Percentiles rank a stretch among this genome's conserved stretches.
Evolutionary conservation across 2,329 filamentous ascomycete species (phyloP).

Genomic region (Claviceps monticola): DNA sequence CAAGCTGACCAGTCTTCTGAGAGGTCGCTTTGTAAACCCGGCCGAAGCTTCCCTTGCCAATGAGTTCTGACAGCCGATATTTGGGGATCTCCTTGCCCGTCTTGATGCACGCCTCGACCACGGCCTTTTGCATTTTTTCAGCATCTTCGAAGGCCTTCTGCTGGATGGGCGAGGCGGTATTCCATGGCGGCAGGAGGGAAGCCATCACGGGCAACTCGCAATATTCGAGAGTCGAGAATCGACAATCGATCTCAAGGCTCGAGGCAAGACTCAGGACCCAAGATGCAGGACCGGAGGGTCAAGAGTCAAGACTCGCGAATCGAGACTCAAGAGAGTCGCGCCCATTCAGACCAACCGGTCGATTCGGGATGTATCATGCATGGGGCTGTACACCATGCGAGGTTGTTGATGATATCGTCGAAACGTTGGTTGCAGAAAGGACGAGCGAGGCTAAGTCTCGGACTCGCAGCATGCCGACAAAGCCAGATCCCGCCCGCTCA

Average conservation of each 20-base stretch:
- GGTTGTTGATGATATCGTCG: not conserved
- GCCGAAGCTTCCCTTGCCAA: conserved; percentile 62
- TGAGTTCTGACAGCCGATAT: conserved; percentile 57
- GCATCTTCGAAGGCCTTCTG: conserved; percentile 55
- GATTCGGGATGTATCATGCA: not conserved
- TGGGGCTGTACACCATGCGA: not conserved
- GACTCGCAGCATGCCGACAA: not conserved
- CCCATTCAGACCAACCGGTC: not conserved
- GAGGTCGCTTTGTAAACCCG: conserved; percentile 55
- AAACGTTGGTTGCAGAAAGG: not conserved
- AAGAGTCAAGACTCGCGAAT: no score
- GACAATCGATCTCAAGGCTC: not conserved
- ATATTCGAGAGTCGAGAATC: not conserved
- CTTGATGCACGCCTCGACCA: conserved; percentile 47
- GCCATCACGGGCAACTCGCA: conserved; percentile 19
- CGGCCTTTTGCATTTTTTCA: conserved; percentile 51
- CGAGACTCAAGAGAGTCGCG: no score
- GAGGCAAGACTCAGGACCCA: not conserved
- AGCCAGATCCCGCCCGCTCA: not conserved
- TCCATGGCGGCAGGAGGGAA: conserved; percentile 28
- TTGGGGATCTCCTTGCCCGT: conserved; percentile 46
- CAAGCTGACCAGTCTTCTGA: conserved; percentile 35
- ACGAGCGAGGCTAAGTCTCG: not conserved
- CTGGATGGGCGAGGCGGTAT: conserved; percentile 33
- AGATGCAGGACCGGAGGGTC: not conserved